phyloP scores from a whole-genome alignment of 768 basidiomycete species.

The Lentinus brumalis region DNA sequence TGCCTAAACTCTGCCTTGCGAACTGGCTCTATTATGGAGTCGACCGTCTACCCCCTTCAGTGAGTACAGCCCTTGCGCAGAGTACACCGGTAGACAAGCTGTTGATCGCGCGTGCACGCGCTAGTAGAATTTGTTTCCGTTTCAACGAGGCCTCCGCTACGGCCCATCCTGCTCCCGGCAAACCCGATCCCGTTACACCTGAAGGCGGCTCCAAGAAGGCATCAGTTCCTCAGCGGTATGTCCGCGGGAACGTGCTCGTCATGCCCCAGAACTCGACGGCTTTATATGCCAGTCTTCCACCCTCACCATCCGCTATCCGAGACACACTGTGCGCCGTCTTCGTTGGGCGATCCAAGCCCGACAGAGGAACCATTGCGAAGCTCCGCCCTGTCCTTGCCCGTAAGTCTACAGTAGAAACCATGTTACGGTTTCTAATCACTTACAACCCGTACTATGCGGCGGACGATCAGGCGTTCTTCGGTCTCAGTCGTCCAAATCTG shows the following conservation, averaged over 20 bases:
- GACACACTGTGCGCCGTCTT: background rate
- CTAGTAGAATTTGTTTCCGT: background rate
- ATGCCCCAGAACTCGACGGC: background rate
- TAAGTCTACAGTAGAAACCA: background rate
- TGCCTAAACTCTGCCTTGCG: background rate
- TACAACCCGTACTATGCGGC: background rate
- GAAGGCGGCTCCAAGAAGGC: no score
- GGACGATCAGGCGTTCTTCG: background rate
- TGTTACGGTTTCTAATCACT: background rate
- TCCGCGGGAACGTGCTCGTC: background rate
- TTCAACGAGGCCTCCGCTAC: no score
- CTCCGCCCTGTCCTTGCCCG: background rate
- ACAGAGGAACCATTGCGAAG: background rate
- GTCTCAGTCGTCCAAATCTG: background rate
- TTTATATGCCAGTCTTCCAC: background rate
- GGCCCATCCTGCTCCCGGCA: no score
- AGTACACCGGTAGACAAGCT: background rate
- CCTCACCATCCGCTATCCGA: background rate
- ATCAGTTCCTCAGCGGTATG: background rate
- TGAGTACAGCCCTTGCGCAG: background rate
- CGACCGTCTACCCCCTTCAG: background rate
- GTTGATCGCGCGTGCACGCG: background rate
- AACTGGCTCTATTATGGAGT: slow-evolving; percentile 3
- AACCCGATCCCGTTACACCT: background rate
- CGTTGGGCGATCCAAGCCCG: background rate